Percentiles rank a stretch among this genome's conserved stretches.
These are phyloP conservation scores for Dryadomyces quercus-mongolicae DNA, from an alignment of 2,329 filamentous ascomycete genomes.

Conservation along the genomic window DNA sequence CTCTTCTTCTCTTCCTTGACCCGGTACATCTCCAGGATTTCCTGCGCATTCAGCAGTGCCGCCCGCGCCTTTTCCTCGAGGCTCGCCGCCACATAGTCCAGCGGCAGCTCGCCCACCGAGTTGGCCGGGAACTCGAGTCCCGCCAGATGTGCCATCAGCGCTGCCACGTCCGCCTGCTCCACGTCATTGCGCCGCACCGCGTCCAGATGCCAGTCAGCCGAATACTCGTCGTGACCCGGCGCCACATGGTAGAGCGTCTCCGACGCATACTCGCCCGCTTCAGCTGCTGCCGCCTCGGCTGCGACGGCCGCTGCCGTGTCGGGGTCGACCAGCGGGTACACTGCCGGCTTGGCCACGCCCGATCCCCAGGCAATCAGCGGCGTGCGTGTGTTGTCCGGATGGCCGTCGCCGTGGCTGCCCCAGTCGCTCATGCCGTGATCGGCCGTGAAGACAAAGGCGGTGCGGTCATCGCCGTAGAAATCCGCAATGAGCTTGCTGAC, in stretches of 20 bases:
- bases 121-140: conserved; percentile 90
- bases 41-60: conserved; percentile 69
- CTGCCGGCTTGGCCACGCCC: conserved; percentile 65
- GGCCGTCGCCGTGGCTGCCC: conserved; percentile 97
- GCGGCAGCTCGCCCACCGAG: conserved; percentile 83
- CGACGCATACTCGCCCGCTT: conserved; percentile 2
- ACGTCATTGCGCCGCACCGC: conserved; percentile 81
- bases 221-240: conserved; percentile 83
- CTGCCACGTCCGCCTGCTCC: conserved; percentile 83
- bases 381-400: conserved; percentile 93
- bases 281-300: neutral
- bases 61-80: conserved; percentile 72
- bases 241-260: conserved; percentile 40
- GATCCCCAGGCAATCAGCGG: conserved; percentile 90
- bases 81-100: conserved; percentile 65
- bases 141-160: conserved; percentile 86
- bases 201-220: conserved; percentile 76
- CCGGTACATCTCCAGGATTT: conserved; percentile 89
- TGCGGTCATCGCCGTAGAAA: conserved; percentile 77
- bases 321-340: conserved; percentile 20
- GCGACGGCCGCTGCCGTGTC: neutral
- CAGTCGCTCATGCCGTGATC: conserved; percentile 99
- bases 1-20: conserved; percentile 86
- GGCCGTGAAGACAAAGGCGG: conserved; percentile 91
- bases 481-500: conserved; percentile 69